Evolutionary conservation across 208 protist genomes (phyloP), one percentile per base, ranked within the genome.

Genomic region (Wallacemonas collosoma): DNA sequence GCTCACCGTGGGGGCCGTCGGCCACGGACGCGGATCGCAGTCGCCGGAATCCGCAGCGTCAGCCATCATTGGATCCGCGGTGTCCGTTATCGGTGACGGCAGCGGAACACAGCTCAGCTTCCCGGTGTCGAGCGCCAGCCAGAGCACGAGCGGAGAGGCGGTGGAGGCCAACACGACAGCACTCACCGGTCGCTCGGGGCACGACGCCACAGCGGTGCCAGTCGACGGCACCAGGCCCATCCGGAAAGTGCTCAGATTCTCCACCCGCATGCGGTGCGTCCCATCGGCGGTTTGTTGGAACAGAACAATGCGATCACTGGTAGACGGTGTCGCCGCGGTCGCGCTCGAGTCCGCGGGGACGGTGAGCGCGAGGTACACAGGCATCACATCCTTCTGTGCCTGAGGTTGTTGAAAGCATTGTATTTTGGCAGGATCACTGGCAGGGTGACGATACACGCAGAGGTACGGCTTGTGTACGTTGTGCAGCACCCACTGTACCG

Each of bases 21-120:
- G 65, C 79, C 79, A 83, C 17, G 68, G 61, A 12, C 64, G 54
- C 39, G 68, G 62, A 39, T 83, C 78, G 55, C 78, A 83, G 53
- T 83, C 78, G 5, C 68, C 77, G 2, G 5, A n/a, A 6, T 45
- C 39, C 12, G 39, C 38, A 4, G 36, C 36, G 57, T 11, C 57
- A 40, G 6, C 57, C 12, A 58, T 8, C 53, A n/a, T 1, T 8
- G 11, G 14, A 15, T 6, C 14, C 26, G 53, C 53, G 26, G 8
- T 15, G 8, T 8, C 56, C 56, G 35, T 48, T 12, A 3, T 38
- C 12, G 60, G 41, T 8, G 38, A 8, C 3, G 60, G 60, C 8
- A 65, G n/a, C 38, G 60, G 36, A 8, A 65, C 5, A 41, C 60
- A 51, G 43, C 60, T 65, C n/a, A 65, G 60, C n/a, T 4, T 48